Evolutionary conservation across 164 flowering plant species (phyloP).

Genomic region (Stephania yunnanensis): DNA sequence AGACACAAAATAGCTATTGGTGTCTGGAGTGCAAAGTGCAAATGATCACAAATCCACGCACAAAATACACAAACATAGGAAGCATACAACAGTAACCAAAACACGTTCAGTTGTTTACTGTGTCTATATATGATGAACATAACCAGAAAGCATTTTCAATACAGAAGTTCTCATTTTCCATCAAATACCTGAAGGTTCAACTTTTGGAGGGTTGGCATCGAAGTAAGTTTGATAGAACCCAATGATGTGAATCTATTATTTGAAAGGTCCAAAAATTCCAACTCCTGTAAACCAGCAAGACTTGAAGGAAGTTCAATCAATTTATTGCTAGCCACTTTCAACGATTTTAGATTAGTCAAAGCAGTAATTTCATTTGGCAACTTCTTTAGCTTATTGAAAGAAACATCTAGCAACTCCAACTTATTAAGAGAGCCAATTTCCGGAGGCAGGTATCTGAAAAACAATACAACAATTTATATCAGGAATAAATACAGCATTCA

Average conservation of each 20-base stretch:
- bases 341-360: conserved; percentile 52
- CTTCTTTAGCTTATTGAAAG: conserved; percentile 79
- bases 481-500: not conserved
- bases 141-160: not conserved
- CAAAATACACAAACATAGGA: not conserved
- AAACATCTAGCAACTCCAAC: conserved; percentile 79
- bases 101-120: not conserved
- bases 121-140: not conserved
- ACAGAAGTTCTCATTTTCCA: not conserved
- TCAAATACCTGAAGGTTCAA: conserved; percentile 76
- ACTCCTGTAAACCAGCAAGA: conserved; percentile 46
- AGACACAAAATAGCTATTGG: too few relatives aligned
- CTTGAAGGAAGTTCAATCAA: conserved; percentile 63
- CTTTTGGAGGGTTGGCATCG: conserved; percentile 59
- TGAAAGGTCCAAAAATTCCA: conserved; percentile 83
- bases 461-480: conserved; percentile 6
- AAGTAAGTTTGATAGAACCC: conserved; percentile 53
- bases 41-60: not conserved
- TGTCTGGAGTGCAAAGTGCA: not conserved
- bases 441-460: conserved; percentile 78
- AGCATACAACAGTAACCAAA: not conserved
- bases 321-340: conserved; percentile 78
- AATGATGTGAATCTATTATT: conserved; percentile 76
- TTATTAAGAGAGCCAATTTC: conserved; percentile 71
- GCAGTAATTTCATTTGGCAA: conserved; percentile 68